phyloP scores from a whole-genome alignment of 768 basidiomycete species.

The Rhodocollybia butyracea region DNA sequence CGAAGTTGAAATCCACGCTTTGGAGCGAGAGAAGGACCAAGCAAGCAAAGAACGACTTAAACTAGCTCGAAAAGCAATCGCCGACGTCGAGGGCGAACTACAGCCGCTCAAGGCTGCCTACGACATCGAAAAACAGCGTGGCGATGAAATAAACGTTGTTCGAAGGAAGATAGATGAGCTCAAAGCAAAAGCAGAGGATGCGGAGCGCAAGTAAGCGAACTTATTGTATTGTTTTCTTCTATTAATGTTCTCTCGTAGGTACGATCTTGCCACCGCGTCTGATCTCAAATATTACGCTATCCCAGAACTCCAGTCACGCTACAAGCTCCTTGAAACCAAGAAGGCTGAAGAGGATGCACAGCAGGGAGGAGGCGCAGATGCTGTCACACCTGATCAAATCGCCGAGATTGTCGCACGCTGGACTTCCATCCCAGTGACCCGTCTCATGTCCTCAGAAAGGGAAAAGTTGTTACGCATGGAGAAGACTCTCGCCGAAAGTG shows the following conservation, averaged over 20 bases:
- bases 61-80: conserved; percentile 70
- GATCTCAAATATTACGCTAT: conserved; percentile 91
- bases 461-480: conserved; percentile 90
- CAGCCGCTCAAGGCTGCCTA: conserved; percentile 81
- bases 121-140: conserved; percentile 80
- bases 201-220: conserved; percentile 58
- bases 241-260: conserved; percentile 33
- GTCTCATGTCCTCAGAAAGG: conserved; percentile 84
- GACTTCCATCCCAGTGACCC: conserved; percentile 90
- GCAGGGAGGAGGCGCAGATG: conserved; percentile 53
- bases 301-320: conserved; percentile 76
- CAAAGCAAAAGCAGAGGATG: conserved; percentile 88
- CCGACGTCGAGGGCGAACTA: conserved; percentile 82
- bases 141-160: conserved; percentile 74
- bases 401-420: conserved; percentile 92
- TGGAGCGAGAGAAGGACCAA: conserved; percentile 88
- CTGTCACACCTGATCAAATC: conserved; percentile 85
- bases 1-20: conserved; percentile 91
- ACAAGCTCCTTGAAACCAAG: conserved; percentile 68
- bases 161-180: conserved; percentile 87
- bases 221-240: conserved; percentile 2
- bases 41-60: conserved; percentile 83
- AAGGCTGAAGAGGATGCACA: conserved; percentile 70
- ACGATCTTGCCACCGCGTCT: conserved; percentile 73
- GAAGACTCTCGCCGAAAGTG: conserved; percentile 68